Evolutionary conservation across 2,329 filamentous ascomycete genomes (phyloP), one percentile per base, ranked within the genome.

Genomic region (Nothomitra cinnamomea): DNA sequence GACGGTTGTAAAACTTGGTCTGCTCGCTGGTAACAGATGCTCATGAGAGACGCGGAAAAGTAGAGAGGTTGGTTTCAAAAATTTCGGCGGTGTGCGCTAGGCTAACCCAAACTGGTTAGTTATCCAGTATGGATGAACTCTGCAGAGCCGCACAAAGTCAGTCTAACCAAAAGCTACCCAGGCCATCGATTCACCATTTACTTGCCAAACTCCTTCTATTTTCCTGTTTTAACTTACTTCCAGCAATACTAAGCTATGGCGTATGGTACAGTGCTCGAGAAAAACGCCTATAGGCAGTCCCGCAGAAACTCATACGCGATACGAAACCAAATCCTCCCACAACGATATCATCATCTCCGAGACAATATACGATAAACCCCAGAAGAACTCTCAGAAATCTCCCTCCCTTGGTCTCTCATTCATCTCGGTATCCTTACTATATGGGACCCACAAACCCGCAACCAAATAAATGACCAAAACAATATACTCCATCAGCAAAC

Each of bases 401-500:
- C 38, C 4, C 17, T 5, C 38, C 17, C 38, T 7, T 38, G 35
- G 13, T n/a, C 17, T 13, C 3, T 41, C 15, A 4, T 41, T 5
- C 13, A n/a, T 21, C 2, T 25, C 21, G 13, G 22, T 13, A 25
- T 49, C 45, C 24, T 17, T 49, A 17, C 45, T 49, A 19, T 49
- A 32, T 8, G 45, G 45, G 17, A 49, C n/a, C 25, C 12, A n/a
- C 25, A 49, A 6, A 3, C 45, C 45, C 15, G 45, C 25, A 32
- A 17, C 19, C 8, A 49, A 21, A 49, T 49, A 49, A n/a, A 49
- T 49, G 8, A 24, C 13, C 45, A 49, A 24, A 15, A 49, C 45
- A 35, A 49, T 35, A 35, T 17, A 49, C 45, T 49, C 45, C 45
- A 49, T 35, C 13, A 49, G 21, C 45, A 49, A 17, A 24, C 45